Base-by-base conservation (phyloP, 2,329 filamentous ascomycete species). In the Claviceps arundinis region DNA sequence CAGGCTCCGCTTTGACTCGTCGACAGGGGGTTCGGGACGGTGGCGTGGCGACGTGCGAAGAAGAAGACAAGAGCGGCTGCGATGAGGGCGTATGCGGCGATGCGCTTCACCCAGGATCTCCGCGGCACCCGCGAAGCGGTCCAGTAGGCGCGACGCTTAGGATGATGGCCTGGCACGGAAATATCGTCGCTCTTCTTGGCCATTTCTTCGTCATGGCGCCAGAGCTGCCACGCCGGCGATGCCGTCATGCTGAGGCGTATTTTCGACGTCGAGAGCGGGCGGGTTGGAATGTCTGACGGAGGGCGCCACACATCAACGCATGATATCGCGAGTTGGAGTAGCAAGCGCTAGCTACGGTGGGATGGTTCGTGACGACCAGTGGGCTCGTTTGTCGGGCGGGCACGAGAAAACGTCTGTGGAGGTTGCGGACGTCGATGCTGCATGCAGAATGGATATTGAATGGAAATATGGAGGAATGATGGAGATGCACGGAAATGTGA, bases 171-270 rank as follows among this genome's bases (percentile, higher is more conserved):
- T 16, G 63, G 51, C 30, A 54, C 46, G 24, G 7, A n/a, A 38
- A 73, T 70, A 62, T 82, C 78, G 62, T 82, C 78, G 62, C 81
- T 72, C 65, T 80, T 81, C 65, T 82, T 82, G 50, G 73, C 74
- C 63, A 78, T 67, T 58, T 78, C 76, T 58, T 78, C 76, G 57
- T 80, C 73, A 60, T 68, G 72, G 54, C 72, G 62, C 64, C 75
- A 77, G 51, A 75, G 63, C 54, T 69, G 64, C 55, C 55, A 54
- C 34, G 22, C n/a, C 37, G 47, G 48, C 30, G 49, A 48, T 34
- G 37, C 16, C 41, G 52, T 17, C 55, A 56, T 56, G 19, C n/a
- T 50, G 30, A 26, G 19, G 22, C 6, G 22, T 13, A 2, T 14
- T 19, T 16, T 14, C 4, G 41, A 22, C 13, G 30, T 37, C 17